Base-by-base conservation (phyloP, 73 alveolate genomes). In the Paramecium tetraurelia region DNA sequence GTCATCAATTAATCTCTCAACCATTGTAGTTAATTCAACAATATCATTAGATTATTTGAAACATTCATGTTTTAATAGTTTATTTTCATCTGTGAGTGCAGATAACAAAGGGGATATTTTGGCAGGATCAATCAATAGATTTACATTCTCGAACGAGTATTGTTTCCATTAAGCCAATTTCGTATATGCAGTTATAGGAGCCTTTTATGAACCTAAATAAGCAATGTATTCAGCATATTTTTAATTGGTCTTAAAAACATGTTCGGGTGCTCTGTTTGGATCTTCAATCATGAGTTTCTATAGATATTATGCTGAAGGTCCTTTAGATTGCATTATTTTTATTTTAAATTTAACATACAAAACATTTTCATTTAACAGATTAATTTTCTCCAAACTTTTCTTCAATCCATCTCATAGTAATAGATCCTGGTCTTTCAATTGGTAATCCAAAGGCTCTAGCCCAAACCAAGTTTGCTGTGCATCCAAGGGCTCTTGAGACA, bases 401-500 rank as follows among this genome's bases (percentile, higher is more conserved):
- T 41, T 75, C 87, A 18, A 75, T 75, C 87, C 87, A 75, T 75
- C 59, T 75, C 35, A 75, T 1, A 1, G 87, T 75, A 3, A 75
- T 75, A 29, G 93, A 86, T 59, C 85, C 93, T 21, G 99, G 99
- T 93, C 99, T 94, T 89, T 96, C 99, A 57, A 96, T 96, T 1
- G 99, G 99, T 41, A 96, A 83, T 68, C 98, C 98, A 75, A 96
- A 90, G 1, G 98, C 97, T 85, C 98, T 95, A 76, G 93, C 89
- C 99, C 99, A 97, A 20, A 97, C 97, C 41, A 93, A 93, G 70
- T 96, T 95, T 41, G 99, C 85, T 93, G 92, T 94, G 27, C 96
- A 95, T 41, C 99, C 99, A 58, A 96, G 93, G 20, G 99, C 96
- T 50, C 99, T 95, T 5, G 99, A 95, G 50, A 97, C 98, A 35